Base-by-base conservation (phyloP, 257 asterid genomes). In the Petrea volubilis region DNA sequence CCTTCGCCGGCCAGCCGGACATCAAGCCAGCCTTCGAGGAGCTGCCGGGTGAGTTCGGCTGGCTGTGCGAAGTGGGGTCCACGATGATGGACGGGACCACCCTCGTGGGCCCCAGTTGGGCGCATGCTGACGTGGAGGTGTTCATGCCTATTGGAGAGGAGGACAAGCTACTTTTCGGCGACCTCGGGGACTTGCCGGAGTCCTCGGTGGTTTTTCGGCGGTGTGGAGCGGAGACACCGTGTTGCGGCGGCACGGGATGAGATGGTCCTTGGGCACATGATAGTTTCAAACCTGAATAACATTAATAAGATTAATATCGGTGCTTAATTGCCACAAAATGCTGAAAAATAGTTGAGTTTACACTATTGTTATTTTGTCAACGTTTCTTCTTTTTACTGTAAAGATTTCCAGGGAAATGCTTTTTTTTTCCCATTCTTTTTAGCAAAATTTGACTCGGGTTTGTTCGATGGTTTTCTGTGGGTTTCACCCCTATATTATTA, bases 101-200 rank as follows among this genome's bases (percentile, higher is more conserved):
- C 7, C 68, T 85, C 3, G 87, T 84, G 78, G 90, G 83, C 0
- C 84, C 94, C 58, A 9, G 82, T 0, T 85, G 96, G 88, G 63
- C 64, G 0, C 85, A 80, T 7, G 75, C 76, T 0, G 93, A 88
- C 21, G 75, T 76, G 59, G 82, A 86, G 10, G 41, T 70, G 46
- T 83, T 81, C 81, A 62, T 78, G 79, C 87, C 90, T 0, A 83
- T 91, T 2, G 78, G 87, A 12, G 97, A 91, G 11, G 97, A 91
- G 85, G 96, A 91, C 23, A 80, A 91, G 75, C 75, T 82, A 13
- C 51, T 91, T 65, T 91, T 80, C 9, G 96, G 97, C 8, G 97
- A 91, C 52, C 90, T 91, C 0, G 96, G 94, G 1, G 97, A 91
- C 79, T 62, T 91, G 78, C 96, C 97, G 51, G 97, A 91, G 50